phyloP scores from a whole-genome alignment of 2,329 filamentous ascomycete species.

The Epichloe typhina region DNA sequence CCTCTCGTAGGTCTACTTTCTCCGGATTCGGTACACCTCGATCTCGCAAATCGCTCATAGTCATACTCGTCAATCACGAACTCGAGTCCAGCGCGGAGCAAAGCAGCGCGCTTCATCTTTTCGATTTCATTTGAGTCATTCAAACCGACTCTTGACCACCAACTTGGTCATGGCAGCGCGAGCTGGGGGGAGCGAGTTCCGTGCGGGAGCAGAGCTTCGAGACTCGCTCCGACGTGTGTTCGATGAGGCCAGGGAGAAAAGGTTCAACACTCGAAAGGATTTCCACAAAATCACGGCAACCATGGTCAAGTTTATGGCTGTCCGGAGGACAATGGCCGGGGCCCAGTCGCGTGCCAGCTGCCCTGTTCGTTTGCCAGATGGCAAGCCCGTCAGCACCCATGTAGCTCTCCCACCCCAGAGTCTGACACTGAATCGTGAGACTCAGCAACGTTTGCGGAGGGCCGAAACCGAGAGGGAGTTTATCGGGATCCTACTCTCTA shows the following conservation, averaged over 20 bases:
- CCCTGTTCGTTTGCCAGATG: conserved; percentile 11
- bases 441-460: conserved; percentile 3
- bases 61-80: too few species aligned
- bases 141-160: neutral
- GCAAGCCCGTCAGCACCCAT: conserved; percentile 4
- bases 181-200: conserved; percentile 5
- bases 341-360: conserved; percentile 9
- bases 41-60: too few species aligned
- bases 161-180: neutral
- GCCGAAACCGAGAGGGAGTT: neutral
- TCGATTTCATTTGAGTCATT: too few species aligned
- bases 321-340: conserved; percentile 5
- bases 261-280: conserved; percentile 4
- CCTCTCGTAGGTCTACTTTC: too few species aligned
- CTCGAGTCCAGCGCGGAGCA: too few species aligned
- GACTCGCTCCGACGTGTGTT: conserved; percentile 9
- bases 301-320: conserved; percentile 8
- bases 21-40: too few species aligned
- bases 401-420: conserved; percentile 6
- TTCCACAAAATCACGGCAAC: conserved; percentile 7
- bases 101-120: too few species aligned
- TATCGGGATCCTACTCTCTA: neutral
- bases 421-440: conserved; percentile 5
- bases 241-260: conserved; percentile 7
- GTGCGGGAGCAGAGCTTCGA: conserved; percentile 7